Conservation (phyloP, 495 filamentous ascomycete genomes). For the Daldinia loculata region DNA sequence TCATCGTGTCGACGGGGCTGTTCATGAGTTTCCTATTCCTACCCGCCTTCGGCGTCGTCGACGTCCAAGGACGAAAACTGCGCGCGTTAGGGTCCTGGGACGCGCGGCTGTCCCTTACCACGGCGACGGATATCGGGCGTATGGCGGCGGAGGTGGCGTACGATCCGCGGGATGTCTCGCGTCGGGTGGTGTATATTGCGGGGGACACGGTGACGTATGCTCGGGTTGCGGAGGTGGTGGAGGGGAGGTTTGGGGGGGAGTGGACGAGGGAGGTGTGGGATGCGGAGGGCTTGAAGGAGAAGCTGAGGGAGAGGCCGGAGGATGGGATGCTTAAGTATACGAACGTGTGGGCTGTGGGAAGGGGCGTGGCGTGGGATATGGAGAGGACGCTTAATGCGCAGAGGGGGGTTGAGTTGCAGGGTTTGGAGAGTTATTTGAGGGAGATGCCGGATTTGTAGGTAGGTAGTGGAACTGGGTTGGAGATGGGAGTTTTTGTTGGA, state of each 20-base stretch:
- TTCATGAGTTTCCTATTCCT: slow-evolving; percentile 72
- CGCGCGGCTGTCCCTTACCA: slow-evolving; percentile 64
- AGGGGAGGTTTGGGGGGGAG: slow-evolving; percentile 49
- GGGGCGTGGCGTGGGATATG: slow-evolving; percentile 67
- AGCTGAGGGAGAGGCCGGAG: slow-evolving; percentile 56
- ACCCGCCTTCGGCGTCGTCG: slow-evolving; percentile 64
- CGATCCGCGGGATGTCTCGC: slow-evolving; percentile 34
- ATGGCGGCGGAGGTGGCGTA: slow-evolving; percentile 62
- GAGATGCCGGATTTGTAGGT: slow-evolving; percentile 30
- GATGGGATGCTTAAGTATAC: slow-evolving; percentile 66
- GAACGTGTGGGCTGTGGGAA: slow-evolving; percentile 65
- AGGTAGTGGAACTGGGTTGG: neutral
- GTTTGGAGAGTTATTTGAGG: slow-evolving; percentile 54
- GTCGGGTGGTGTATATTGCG: slow-evolving; percentile 60
- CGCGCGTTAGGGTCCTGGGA: slow-evolving; percentile 66
- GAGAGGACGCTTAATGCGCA: slow-evolving; percentile 57
- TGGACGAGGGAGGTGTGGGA: slow-evolving; percentile 59
- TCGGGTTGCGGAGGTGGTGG: slow-evolving; percentile 59
- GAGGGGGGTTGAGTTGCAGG: slow-evolving; percentile 52
- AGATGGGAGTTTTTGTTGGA: neutral
- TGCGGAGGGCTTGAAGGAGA: slow-evolving; percentile 48
- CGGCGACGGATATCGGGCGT: slow-evolving; percentile 65
- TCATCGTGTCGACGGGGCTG: slow-evolving; percentile 68
- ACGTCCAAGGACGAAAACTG: slow-evolving; percentile 47
- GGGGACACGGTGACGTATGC: slow-evolving; percentile 68